Conservation (phyloP, 305 asterid genomes). For the Striga hermonthica region DNA sequence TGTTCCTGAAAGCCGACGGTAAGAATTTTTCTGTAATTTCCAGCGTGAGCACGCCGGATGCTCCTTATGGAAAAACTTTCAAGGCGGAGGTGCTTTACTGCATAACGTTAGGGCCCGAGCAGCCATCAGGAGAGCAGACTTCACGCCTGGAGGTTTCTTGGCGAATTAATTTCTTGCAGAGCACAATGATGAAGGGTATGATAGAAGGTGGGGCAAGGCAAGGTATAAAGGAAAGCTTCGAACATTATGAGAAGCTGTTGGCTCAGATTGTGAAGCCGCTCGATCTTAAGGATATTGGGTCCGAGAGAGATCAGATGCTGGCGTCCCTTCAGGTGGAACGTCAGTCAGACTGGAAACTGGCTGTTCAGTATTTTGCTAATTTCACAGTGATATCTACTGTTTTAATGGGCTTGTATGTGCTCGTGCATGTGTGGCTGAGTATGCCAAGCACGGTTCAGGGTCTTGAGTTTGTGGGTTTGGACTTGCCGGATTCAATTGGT, state of each 20-base stretch:
- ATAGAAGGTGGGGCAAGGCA: constrained; percentile 89
- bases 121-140: constrained; percentile 76
- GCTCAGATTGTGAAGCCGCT: constrained; percentile 75
- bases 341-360: constrained; percentile 81
- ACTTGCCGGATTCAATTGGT: constrained; percentile 93
- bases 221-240: constrained; percentile 88
- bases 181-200: constrained; percentile 91
- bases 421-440: constrained; percentile 67
- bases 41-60: constrained; percentile 86
- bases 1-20: constrained; percentile 75
- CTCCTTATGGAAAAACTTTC: constrained; percentile 89
- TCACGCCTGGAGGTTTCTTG: constrained; percentile 76
- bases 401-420: constrained; percentile 59
- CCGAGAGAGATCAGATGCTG: constrained; percentile 87
- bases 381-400: constrained; percentile 67
- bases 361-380: constrained; percentile 83
- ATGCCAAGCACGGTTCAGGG: constrained; percentile 78
- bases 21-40: constrained; percentile 62
- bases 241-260: constrained; percentile 58
- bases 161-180: constrained; percentile 83
- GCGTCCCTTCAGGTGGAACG: constrained; percentile 76
- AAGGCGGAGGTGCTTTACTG: constrained; percentile 79
- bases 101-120: constrained; percentile 84
- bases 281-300: constrained; percentile 60
- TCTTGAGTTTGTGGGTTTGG: constrained; percentile 91